Evolutionary conservation across 2,329 filamentous ascomycete species (phyloP).

Genomic region (Verticillium nonalfalfae): DNA sequence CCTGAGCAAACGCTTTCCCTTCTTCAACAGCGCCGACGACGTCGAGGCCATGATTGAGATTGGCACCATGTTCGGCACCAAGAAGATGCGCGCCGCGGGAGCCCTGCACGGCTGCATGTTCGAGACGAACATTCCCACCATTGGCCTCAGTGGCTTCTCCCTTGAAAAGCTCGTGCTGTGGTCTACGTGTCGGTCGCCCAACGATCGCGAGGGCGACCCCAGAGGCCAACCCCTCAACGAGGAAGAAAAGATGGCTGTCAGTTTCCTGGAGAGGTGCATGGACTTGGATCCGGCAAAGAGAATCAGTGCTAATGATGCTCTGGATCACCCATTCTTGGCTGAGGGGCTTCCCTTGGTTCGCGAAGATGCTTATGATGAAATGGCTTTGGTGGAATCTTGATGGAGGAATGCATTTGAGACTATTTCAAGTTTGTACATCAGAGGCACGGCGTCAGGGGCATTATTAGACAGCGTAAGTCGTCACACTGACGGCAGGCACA

Average conservation of each 20-base stretch:
- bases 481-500: neutral
- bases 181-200: slow-evolving; percentile 74
- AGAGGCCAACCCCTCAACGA: slow-evolving; percentile 46
- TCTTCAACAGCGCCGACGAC: slow-evolving; percentile 98
- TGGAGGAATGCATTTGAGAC: neutral
- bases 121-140: slow-evolving; percentile 86
- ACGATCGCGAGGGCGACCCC: slow-evolving; percentile 38
- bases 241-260: slow-evolving; percentile 67
- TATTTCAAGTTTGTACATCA: neutral
- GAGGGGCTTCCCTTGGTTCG: slow-evolving; percentile 13
- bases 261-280: slow-evolving; percentile 66
- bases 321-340: slow-evolving; percentile 64
- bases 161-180: slow-evolving; percentile 93
- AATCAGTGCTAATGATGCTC: slow-evolving; percentile 68
- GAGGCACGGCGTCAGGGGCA: neutral
- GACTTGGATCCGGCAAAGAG: slow-evolving; percentile 69
- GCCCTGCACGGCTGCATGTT: slow-evolving; percentile 85
- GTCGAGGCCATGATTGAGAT: slow-evolving; percentile 98
- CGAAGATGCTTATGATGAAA: slow-evolving; percentile 43
- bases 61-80: slow-evolving; percentile 84
- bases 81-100: slow-evolving; percentile 76
- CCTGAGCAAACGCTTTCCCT: slow-evolving; percentile 85
- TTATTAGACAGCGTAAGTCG: neutral
- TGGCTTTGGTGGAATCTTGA: slow-evolving; percentile 35
- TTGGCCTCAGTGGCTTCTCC: slow-evolving; percentile 77